phyloP scores from a whole-genome alignment of 352 stramenopile genomes.

The Phytopythium cucurbitacearum region DNA sequence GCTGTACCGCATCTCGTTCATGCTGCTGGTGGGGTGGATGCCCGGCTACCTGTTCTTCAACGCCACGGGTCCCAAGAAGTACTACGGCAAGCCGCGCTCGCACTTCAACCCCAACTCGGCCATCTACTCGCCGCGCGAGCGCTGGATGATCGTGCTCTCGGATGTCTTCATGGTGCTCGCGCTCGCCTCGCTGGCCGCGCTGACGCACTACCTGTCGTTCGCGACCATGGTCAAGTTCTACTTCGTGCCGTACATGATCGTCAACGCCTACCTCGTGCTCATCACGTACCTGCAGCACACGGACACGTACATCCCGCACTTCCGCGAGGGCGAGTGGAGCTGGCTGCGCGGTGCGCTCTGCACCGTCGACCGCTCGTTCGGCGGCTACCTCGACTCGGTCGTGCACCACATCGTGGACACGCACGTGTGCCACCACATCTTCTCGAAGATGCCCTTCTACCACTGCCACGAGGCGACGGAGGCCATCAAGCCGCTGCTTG shows the following conservation, averaged over 20 bases:
- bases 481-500: constrained; percentile 90
- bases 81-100: constrained; percentile 79
- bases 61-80: constrained; percentile 89
- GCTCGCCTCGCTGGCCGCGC: constrained; percentile 49
- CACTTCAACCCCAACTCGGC: constrained; percentile 95
- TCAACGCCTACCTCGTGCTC: constrained; percentile 95
- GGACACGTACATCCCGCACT: constrained; percentile 97
- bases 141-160: constrained; percentile 91
- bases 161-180: constrained; percentile 85
- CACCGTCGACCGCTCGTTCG: constrained; percentile 98
- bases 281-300: constrained; percentile 99
- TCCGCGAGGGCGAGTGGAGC: constrained; percentile 92
- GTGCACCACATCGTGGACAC: constrained; percentile 98
- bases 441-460: constrained; percentile 99
- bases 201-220: constrained; percentile 67
- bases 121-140: constrained; percentile 93
- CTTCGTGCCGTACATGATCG: constrained; percentile 93
- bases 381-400: constrained; percentile 93
- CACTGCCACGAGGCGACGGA: constrained; percentile 94
- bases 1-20: constrained; percentile 92
- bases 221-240: constrained; percentile 92
- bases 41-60: constrained; percentile 97
- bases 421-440: constrained; percentile 98
- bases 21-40: constrained; percentile 95
- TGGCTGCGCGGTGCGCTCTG: constrained; percentile 96